Percentiles rank a stretch among this genome's conserved stretches.
phyloP scores from a whole-genome alignment of 345 rosid species.

The Lenwebbia sp. region DNA sequence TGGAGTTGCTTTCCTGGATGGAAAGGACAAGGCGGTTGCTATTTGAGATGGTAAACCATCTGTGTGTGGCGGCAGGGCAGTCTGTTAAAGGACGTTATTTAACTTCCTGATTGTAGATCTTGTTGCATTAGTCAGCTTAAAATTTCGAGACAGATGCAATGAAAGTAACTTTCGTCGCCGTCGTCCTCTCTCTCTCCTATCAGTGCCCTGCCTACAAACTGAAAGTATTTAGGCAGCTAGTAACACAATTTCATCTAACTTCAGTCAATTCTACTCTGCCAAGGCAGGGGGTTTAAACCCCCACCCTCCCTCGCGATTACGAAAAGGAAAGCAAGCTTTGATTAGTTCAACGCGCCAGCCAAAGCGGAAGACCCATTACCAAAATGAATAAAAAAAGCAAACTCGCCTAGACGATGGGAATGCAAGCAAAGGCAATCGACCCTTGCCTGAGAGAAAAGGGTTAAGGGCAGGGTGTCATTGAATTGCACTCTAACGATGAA shows the following conservation, averaged over 20 bases:
- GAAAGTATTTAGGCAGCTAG: neutral
- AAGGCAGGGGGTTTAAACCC: neutral
- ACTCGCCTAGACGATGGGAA: no score
- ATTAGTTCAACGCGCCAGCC: neutral
- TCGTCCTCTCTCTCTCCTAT: neutral
- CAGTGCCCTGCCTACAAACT: neutral
- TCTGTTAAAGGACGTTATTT: neutral
- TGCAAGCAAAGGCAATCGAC: no score
- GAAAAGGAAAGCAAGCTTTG: neutral
- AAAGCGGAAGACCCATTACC: neutral
- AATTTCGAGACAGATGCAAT: neutral
- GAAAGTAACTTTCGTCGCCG: neutral
- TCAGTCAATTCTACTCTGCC: neutral
- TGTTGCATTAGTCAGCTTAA: neutral
- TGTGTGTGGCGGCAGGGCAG: neutral
- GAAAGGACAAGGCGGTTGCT: slow-evolving; percentile 30
- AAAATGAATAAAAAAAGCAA: neutral
- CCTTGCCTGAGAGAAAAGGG: neutral
- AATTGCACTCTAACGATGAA: neutral
- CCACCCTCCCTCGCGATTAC: neutral
- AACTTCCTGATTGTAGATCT: neutral
- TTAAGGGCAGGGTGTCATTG: neutral
- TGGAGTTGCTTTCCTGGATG: slow-evolving; percentile 40
- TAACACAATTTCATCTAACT: neutral
- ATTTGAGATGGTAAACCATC: neutral